These are phyloP conservation scores for Candida caryicola DNA, from an alignment of 805 yeast species.

Conservation along the genomic window DNA sequence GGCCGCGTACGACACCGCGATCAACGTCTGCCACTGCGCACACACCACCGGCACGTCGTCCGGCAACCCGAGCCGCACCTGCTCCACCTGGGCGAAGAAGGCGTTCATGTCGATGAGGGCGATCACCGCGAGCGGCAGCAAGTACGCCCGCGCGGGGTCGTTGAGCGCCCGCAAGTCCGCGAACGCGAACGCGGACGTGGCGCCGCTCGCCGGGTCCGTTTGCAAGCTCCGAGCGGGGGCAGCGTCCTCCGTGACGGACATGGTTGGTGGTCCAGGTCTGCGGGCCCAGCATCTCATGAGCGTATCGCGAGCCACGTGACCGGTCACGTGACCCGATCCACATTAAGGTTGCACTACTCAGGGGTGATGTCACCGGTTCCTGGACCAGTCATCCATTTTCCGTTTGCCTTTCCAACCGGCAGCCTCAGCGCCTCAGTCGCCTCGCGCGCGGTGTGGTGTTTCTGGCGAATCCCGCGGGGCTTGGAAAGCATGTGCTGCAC, in stretches of 20 bases:
- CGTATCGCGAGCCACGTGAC: no score
- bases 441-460: no score
- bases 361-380: no score
- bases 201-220: not conserved
- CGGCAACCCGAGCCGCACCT: conserved; percentile 62
- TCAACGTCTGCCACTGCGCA: conserved; percentile 86
- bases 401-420: no score
- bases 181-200: conserved; percentile 44
- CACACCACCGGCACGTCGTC: conserved; percentile 84
- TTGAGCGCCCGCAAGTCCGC: conserved; percentile 49
- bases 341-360: no score
- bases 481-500: no score
- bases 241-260: conserved; percentile 5
- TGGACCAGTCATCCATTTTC: no score
- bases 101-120: conserved; percentile 92
- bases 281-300: no score
- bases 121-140: conserved; percentile 71
- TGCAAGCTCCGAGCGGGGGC: not conserved
- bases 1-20: conserved; percentile 91
- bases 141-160: conserved; percentile 46
- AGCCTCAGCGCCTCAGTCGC: no score
- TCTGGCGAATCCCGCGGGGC: no score
- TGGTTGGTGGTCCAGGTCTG: no score
- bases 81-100: conserved; percentile 93
- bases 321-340: no score